Conservation (phyloP, 2,329 filamentous ascomycete species). For the Phaeoacremonium minimum region DNA sequence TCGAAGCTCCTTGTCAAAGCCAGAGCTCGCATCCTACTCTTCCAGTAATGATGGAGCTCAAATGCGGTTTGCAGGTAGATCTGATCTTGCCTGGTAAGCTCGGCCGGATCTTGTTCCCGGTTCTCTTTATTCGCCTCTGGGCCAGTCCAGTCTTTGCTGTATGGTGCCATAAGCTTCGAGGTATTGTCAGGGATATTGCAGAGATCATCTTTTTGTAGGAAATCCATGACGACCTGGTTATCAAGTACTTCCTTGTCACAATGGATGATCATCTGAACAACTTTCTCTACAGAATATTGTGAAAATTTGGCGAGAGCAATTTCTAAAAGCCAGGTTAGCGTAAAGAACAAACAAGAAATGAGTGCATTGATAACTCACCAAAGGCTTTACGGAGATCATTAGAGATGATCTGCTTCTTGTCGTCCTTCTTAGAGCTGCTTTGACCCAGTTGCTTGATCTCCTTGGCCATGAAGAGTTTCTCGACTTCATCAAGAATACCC, state of each 20-base stretch:
- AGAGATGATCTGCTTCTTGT: constrained; percentile 97
- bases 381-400: constrained; percentile 85
- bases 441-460: constrained; percentile 86
- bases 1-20: constrained; percentile 81
- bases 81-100: constrained; percentile 92
- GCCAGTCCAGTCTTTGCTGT: constrained; percentile 94
- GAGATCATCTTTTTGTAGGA: constrained; percentile 86
- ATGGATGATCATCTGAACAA: constrained; percentile 91
- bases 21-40: constrained; percentile 90
- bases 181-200: constrained; percentile 91
- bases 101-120: constrained; percentile 79
- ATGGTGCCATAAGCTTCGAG: constrained; percentile 86
- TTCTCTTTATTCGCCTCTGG: constrained; percentile 73
- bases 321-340: constrained; percentile 42
- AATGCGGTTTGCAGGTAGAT: constrained; percentile 91
- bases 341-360: neutral
- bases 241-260: constrained; percentile 87
- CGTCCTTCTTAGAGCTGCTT: constrained; percentile 70
- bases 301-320: constrained; percentile 94
- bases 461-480: constrained; percentile 95
- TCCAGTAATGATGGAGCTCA: constrained; percentile 97
- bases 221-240: constrained; percentile 92
- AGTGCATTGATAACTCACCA: constrained; percentile 42
- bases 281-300: constrained; percentile 74
- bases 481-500: constrained; percentile 95